Base-by-base conservation (phyloP, 768 basidiomycete species). In the Boletus tylopilopsis region DNA sequence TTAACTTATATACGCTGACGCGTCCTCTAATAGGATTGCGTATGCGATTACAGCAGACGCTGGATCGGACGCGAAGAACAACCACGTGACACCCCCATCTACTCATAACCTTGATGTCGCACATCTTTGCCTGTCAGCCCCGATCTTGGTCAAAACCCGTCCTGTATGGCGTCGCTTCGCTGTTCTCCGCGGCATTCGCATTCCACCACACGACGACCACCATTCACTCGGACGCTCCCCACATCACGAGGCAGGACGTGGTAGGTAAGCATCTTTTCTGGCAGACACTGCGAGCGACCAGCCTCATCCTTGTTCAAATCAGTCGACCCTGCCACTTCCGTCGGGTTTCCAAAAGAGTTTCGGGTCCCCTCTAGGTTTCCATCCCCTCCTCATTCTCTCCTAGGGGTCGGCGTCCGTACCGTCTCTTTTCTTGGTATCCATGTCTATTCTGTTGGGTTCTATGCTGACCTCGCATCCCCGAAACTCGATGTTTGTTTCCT, bases 391-490 rank as follows among this genome's bases (percentile, higher is more conserved):
- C 79, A 90, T 58, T 77, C 81, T 11, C 77, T 95, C 6, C 70
- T 96, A 18, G 94, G 94, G 6, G 71, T 91, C 1, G 94, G 94
- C 21, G 90, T 93, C 33, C 76, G 94, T 42, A 90, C 85, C 0
- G 92, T 96, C 25, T 92, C 91, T 13, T 93, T 96, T 68, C 74
- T 95, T 33, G 77, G 84, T 7, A 80, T 96, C 55, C 83, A 90
- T 62, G 93, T 95, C 15, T 96, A 96, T 68, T 87, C 87, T 11
- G 82, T 91, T 29, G 94, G 80, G 2, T 92, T 96, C 69, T 96
- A 95, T 66, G 87, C 90, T 6, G 91, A 95, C 64, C 69, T 92
- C 37, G 60, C 72, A n/a, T 79, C 83, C 53, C 79, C 84, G 1
- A 76, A 73, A 35, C 73, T 89, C 49, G 75, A 76, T 45, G 85